Conservation (phyloP, 1,284 basidiomycete genomes). For the Mycosarcoma maydis region DNA sequence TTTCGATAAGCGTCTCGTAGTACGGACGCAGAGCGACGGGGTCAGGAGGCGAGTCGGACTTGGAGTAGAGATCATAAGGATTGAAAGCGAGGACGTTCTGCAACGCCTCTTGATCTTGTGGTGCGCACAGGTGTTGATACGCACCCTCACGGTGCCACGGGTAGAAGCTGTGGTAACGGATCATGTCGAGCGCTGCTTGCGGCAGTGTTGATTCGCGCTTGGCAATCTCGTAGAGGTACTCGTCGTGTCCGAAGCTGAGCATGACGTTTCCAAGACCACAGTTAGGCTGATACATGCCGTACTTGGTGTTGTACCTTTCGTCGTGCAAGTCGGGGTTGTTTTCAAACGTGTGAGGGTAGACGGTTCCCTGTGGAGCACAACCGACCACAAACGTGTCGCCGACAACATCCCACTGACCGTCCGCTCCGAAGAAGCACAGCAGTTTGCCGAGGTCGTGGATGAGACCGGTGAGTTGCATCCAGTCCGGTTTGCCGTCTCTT, state of each 20-base stretch:
- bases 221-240: conserved; percentile 52
- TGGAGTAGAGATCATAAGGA: conserved; percentile 90
- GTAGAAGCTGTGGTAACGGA: conserved; percentile 92
- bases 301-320: conserved; percentile 78
- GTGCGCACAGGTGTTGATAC: conserved; percentile 42
- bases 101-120: conserved; percentile 36
- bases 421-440: conserved; percentile 54
- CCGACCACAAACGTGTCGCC: conserved; percentile 89
- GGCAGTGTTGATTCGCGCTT: conserved; percentile 73
- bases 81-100: conserved; percentile 74
- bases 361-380: conserved; percentile 74
- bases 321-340: conserved; percentile 80
- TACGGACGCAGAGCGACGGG: conserved; percentile 78
- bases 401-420: conserved; percentile 88
- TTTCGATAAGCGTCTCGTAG: conserved; percentile 81
- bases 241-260: conserved; percentile 90
- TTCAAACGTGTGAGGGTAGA: conserved; percentile 82
- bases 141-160: conserved; percentile 70
- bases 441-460: conserved; percentile 68
- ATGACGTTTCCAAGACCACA: conserved; percentile 91
- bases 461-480: conserved; percentile 82
- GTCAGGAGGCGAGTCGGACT: conserved; percentile 78
- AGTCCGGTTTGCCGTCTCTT: conserved; percentile 77
- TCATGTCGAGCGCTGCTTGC: conserved; percentile 85
- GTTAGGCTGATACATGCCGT: conserved; percentile 82